Base-by-base conservation (phyloP, 345 rosid species). In the Cardiospermum halicacabum region DNA sequence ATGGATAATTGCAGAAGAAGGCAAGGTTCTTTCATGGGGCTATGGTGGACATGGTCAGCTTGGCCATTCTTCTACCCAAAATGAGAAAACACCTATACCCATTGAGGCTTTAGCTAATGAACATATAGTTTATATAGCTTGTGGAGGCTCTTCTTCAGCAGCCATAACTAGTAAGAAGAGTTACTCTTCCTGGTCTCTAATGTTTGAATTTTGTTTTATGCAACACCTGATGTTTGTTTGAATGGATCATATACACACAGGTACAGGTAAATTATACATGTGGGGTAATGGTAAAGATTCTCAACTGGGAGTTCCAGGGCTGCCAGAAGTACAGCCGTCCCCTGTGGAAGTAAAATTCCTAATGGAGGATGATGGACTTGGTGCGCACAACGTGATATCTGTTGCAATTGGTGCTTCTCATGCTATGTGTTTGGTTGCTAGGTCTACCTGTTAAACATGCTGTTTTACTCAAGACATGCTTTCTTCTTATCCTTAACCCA, bases 231-330 rank as follows among this genome's bases (percentile, higher is more conserved):
- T 64, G 36, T 51, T n/a, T n/a, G n/a, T n/a, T n/a, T 51, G 53
- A 10, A 15, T 27, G 18, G 21, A 36, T 51, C 48, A 63, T 31
- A 32, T 64, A 69, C 37, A 5, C 32, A 74, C 82, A 92, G 97
- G 86, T 67, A 70, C 71, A 75, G 97, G 95, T 60, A 81, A 88
- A 71, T 70, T 93, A 56, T 88, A 82, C 81, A 84, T 84, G 95
- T 93, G 99, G 97, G 97, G 99, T 81, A 93, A 91, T 74, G 80
- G 85, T 65, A 85, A 80, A 81, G 99, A 93, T 72, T 81, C 79
- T 53, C 97, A 93, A 71, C 49, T 91, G 66, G 99, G 97, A 66
- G 85, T 87, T 76, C 91, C 99, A 16, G 96, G 96, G 53, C 67
- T 91, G 62, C 87, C 91, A 0, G 92, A 88, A 62, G 72, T 82